Conservation (phyloP, 768 basidiomycete species). For the Suillus plorans region DNA sequence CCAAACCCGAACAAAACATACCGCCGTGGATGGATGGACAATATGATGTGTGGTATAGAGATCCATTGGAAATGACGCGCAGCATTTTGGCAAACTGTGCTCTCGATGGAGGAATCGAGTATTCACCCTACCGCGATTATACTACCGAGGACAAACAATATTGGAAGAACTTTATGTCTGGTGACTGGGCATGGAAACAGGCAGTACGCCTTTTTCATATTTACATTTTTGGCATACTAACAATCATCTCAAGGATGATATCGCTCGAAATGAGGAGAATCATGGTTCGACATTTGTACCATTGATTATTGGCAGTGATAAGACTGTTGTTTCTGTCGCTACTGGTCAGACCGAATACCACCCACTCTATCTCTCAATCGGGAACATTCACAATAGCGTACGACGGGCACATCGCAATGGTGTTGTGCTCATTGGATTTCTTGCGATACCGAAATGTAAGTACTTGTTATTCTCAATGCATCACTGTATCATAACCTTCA, state of each 20-base stretch:
- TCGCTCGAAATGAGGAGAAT: conserved; percentile 16
- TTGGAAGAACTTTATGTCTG: conserved; percentile 13
- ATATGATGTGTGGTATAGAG: conserved; percentile 28
- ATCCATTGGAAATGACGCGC: conserved; percentile 15
- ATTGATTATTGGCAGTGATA: conserved; percentile 13
- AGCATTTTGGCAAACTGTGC: conserved; percentile 23
- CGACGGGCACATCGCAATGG: not conserved
- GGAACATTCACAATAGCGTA: not conserved
- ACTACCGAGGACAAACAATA: not conserved
- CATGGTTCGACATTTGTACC: conserved; percentile 23
- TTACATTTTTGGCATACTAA: conserved; percentile 4
- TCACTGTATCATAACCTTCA: not conserved
- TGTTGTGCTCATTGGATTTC: not conserved
- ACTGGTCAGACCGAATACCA: not conserved
- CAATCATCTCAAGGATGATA: conserved; percentile 3
- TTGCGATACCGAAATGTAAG: not conserved
- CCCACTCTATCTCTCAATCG: not conserved
- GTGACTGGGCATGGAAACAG: conserved; percentile 16
- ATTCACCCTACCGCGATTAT: conserved; percentile 14
- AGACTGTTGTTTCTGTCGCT: not conserved
- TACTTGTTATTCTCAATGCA: not conserved
- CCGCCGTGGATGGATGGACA: conserved; percentile 25
- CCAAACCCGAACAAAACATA: conserved; percentile 10
- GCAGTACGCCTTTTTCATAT: conserved; percentile 6
- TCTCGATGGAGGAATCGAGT: conserved; percentile 21